These are phyloP conservation scores for Alternaria burnsii DNA, from an alignment of 2,329 filamentous ascomycete species.

Conservation along the genomic window DNA sequence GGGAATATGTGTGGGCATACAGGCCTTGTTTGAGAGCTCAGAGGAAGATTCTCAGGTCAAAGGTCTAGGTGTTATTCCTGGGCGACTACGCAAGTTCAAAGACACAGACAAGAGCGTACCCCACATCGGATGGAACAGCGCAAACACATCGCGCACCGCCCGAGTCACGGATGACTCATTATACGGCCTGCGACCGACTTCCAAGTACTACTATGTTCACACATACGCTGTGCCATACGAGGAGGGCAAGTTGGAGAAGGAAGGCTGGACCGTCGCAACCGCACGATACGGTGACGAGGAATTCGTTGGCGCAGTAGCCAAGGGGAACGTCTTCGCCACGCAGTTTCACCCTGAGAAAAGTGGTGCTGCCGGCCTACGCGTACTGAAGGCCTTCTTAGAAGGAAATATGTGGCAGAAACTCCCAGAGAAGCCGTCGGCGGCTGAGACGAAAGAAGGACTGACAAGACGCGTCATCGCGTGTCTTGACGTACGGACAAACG, in stretches of 20 bases:
- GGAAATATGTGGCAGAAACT: conserved; percentile 69
- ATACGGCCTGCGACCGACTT: conserved; percentile 79
- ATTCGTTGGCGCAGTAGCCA: conserved; percentile 89
- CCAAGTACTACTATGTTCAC: conserved; percentile 99
- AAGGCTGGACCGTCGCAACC: conserved; percentile 93
- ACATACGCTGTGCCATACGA: conserved; percentile 86
- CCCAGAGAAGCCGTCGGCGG: conserved; percentile 44
- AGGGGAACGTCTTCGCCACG: conserved; percentile 85
- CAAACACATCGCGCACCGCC: conserved; percentile 66
- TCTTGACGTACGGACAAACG: conserved; percentile 93
- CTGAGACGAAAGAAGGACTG: conserved; percentile 68
- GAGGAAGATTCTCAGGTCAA: conserved; percentile 75
- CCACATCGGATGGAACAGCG: conserved; percentile 98
- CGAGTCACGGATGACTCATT: conserved; percentile 62
- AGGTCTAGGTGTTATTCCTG: conserved; percentile 79
- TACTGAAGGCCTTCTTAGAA: conserved; percentile 86
- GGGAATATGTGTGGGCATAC: conserved; percentile 94
- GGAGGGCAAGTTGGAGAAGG: conserved; percentile 74
- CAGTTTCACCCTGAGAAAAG: conserved; percentile 99
- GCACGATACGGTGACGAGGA: conserved; percentile 86
- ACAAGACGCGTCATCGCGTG: conserved; percentile 96
- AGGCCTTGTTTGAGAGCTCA: conserved; percentile 88
- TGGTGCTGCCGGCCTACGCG: conserved; percentile 84
- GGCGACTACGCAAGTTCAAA: conserved; percentile 77
- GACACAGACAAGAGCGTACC: conserved; percentile 86